Evolutionary conservation across 495 filamentous ascomycete genomes (phyloP).

Genomic region (Aeminium ludgeri): DNA sequence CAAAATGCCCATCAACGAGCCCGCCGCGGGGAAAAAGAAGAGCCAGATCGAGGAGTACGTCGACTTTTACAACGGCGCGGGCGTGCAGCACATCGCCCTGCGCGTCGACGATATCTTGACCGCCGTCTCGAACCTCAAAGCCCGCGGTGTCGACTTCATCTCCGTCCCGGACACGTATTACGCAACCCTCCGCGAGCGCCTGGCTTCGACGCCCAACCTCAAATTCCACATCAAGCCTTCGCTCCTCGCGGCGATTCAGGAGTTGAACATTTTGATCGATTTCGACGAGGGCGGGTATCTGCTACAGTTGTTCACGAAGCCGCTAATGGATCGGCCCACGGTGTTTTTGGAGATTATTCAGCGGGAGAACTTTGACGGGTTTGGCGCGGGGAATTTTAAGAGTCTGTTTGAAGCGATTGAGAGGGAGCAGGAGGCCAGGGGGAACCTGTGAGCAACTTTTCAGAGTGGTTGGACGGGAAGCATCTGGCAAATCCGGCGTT

Average conservation of each 20-base stretch:
- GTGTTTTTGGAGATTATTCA: constrained; percentile 94
- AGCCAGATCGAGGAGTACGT: constrained; percentile 90
- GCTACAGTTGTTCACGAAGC: constrained; percentile 56
- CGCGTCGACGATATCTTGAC: constrained; percentile 61
- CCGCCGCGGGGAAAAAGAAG: constrained; percentile 66
- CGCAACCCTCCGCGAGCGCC: constrained; percentile 48
- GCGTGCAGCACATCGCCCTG: constrained; percentile 79
- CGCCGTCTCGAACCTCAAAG: constrained; percentile 54
- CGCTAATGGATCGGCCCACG: constrained; percentile 78
- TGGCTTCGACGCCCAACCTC: constrained; percentile 48
- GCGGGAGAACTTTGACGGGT: constrained; percentile 68
- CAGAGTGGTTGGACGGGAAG: too few relatives aligned
- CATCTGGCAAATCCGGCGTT: too few relatives aligned
- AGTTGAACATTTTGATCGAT: constrained; percentile 70
- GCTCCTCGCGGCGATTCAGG: constrained; percentile 38
- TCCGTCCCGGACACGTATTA: constrained; percentile 70
- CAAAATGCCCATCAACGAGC: constrained; percentile 97
- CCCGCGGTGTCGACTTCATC: constrained; percentile 78
- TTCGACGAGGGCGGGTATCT: constrained; percentile 74
- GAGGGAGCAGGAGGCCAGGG: constrained; percentile 65
- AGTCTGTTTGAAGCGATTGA: constrained; percentile 85
- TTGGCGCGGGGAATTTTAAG: constrained; percentile 92
- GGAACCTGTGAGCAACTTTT: constrained; percentile 38
- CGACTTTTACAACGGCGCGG: constrained; percentile 66
- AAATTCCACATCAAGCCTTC: constrained; percentile 32